phyloP scores from a whole-genome alignment of 192 early-diverging fungal genomes.

The Linnemannia elongata region DNA sequence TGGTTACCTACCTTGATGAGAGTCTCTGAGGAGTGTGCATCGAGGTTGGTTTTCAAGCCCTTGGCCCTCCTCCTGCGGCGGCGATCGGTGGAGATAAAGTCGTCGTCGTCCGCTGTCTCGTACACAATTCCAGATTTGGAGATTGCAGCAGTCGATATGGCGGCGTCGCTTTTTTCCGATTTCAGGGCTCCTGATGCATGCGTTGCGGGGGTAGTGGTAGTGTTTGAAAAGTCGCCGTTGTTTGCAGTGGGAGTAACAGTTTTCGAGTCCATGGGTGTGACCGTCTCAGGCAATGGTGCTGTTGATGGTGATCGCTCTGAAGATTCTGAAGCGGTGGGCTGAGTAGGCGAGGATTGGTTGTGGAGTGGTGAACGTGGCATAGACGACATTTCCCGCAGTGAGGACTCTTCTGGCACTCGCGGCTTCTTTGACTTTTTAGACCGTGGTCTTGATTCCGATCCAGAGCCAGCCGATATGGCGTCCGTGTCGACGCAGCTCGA shows the following conservation, averaged over 20 bases:
- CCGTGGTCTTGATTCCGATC: slow-evolving; percentile 39
- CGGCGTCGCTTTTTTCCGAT: background rate
- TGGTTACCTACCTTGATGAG: slow-evolving; percentile 38
- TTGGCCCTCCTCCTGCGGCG: slow-evolving; percentile 39
- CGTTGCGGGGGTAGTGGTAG: background rate
- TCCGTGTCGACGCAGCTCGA: slow-evolving; percentile 43
- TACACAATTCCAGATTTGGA: slow-evolving; percentile 1
- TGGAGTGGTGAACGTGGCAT: background rate
- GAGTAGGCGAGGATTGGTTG: background rate
- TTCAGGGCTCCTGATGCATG: background rate
- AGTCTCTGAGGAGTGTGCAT: slow-evolving; percentile 26
- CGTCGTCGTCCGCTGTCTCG: slow-evolving; percentile 43
- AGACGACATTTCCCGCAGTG: background rate
- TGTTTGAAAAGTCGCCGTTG: background rate
- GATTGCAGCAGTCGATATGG: background rate
- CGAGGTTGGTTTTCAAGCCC: background rate
- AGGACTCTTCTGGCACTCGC: background rate
- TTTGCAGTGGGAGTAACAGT: background rate
- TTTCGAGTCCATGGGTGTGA: background rate
- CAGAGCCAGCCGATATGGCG: slow-evolving; percentile 45
- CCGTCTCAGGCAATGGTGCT: background rate
- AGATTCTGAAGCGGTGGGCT: background rate
- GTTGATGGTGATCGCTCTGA: background rate
- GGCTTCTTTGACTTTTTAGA: slow-evolving; percentile 40
- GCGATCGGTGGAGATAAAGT: slow-evolving; percentile 48